Percentiles rank a stretch among this genome's conserved stretches.
Evolutionary conservation across 2,329 filamentous ascomycete genomes (phyloP).

Genomic region (Colletotrichum australisinense): DNA sequence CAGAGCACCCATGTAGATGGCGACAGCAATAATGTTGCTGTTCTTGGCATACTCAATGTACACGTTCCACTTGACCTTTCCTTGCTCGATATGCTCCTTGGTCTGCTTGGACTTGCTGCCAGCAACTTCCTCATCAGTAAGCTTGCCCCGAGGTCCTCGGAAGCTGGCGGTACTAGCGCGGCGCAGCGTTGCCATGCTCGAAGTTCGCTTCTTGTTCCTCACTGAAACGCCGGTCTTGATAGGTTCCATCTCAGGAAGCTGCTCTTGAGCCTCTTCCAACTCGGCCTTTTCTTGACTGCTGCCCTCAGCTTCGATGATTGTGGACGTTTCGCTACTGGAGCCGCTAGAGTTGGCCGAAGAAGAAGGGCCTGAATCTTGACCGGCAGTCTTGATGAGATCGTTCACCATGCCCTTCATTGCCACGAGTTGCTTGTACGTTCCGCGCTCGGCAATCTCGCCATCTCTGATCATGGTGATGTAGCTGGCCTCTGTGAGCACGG

Average conservation of each 20-base stretch:
- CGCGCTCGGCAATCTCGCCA: slow-evolving; percentile 85
- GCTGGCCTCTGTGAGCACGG: slow-evolving; percentile 88
- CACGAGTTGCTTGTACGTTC: slow-evolving; percentile 90
- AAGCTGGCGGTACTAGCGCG: slow-evolving; percentile 94
- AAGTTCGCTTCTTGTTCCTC: slow-evolving; percentile 66
- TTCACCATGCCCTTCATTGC: slow-evolving; percentile 94
- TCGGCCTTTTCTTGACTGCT: slow-evolving; percentile 69
- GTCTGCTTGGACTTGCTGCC: slow-evolving; percentile 82
- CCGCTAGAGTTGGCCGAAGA: slow-evolving; percentile 60
- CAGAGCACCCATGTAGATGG: slow-evolving; percentile 81
- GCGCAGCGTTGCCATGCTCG: slow-evolving; percentile 84
- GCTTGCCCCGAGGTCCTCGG: slow-evolving; percentile 84
- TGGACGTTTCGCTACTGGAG: slow-evolving; percentile 67
- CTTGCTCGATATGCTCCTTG: slow-evolving; percentile 92
- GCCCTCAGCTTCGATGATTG: slow-evolving; percentile 63
- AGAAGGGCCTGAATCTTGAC: slow-evolving; percentile 53
- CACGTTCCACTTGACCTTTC: slow-evolving; percentile 97
- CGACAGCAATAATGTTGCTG: slow-evolving; percentile 88
- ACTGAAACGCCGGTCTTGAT: slow-evolving; percentile 69
- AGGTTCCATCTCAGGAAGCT: slow-evolving; percentile 78
- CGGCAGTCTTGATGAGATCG: slow-evolving; percentile 83
- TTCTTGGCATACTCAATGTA: slow-evolving; percentile 95
- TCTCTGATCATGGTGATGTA: slow-evolving; percentile 88
- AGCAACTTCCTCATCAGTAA: slow-evolving; percentile 84
- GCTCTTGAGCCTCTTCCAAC: slow-evolving; percentile 83